Conservation (phyloP, 768 basidiomycete genomes). For the Tylopilus balloui region DNA sequence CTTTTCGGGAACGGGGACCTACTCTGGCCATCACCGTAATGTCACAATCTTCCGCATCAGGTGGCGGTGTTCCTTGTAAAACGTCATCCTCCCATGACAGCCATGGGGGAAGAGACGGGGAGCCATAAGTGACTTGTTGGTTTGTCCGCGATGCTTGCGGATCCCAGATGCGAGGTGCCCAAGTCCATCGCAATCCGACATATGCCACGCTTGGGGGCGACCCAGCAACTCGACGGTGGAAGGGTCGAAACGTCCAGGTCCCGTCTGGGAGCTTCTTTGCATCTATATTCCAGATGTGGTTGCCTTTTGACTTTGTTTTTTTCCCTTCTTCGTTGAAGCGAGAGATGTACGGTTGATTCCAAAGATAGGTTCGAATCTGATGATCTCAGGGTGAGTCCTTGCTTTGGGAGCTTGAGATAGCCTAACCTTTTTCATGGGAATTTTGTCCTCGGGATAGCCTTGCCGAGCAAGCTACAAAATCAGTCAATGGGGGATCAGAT, state of each 20-base stretch:
- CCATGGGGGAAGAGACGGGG: constrained; percentile 82
- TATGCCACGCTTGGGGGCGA: constrained; percentile 79
- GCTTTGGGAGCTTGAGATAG: constrained; percentile 10
- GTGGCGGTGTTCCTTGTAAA: constrained; percentile 74
- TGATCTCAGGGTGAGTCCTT: constrained; percentile 21
- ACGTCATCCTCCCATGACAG: constrained; percentile 82
- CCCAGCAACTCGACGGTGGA: constrained; percentile 84
- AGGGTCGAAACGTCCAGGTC: constrained; percentile 84
- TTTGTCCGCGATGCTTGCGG: constrained; percentile 85
- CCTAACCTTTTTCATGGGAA: constrained; percentile 91
- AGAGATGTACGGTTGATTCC: constrained; percentile 90
- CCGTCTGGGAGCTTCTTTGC: constrained; percentile 78
- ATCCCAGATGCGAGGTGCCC: constrained; percentile 95
- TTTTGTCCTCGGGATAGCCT: constrained; percentile 90
- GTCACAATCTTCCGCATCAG: constrained; percentile 70
- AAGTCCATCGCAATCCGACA: constrained; percentile 75
- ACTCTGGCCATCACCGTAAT: constrained; percentile 77
- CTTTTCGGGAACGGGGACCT: constrained; percentile 22
- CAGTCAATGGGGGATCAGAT: constrained; percentile 9
- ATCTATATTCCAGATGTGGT: constrained; percentile 98
- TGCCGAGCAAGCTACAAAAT: constrained; percentile 64
- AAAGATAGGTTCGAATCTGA: constrained; percentile 90
- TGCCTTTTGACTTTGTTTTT: constrained; percentile 98
- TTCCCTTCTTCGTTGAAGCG: constrained; percentile 99
- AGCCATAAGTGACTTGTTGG: constrained; percentile 73